Evolutionary conservation across 306 rosid genomes (phyloP), one percentile per base, ranked within the genome.

Genomic region (Trifolium dubium): DNA sequence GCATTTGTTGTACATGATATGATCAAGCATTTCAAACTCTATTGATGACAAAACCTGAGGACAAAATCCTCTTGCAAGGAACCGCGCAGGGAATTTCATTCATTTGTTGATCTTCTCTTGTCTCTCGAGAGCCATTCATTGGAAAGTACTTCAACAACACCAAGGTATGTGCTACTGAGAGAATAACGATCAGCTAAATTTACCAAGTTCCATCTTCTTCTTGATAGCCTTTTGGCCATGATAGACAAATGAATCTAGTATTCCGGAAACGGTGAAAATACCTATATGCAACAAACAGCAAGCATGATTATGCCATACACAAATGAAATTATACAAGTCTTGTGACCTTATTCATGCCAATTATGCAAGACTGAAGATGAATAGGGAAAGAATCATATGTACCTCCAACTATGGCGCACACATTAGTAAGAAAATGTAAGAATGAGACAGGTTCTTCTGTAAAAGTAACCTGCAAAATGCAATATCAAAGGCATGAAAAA

Each of bases 401-500:
- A 95, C 99, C 99, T 95, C 99, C 99, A 23, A 95, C 88, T 70
- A 92, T 95, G 75, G 99, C 99, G 5, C 99, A 95, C 63, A 95
- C 92, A 35, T 92, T 95, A 30, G 99, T 95, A 72, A 95, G 89
- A 83, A 95, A 95, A 85, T 95, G 99, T 73, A 95, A 82, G 85
- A 95, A 95, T 69, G 99, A 95, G 76, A 86, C 78, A 49, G 87
- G 90, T 84, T 82, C 93, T 90, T 79, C 98, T 0, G 83, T 83
- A 85, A 92, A 95, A 69, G 96, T 95, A 43, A 95, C 98, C 99
- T 95, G 83, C 58, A 80, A 72, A 46, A 77, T 39, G 54, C 6
- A 66, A 59, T n/a, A 44, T 11, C 23, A 60, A 63, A 41, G 18
- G 69, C 53, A 53, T 18, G 12, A 73, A 61, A 29, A 47, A 47